These are phyloP conservation scores for Pyrrhoderma noxium DNA, from an alignment of 1,284 basidiomycete species.

Conservation along the genomic window DNA sequence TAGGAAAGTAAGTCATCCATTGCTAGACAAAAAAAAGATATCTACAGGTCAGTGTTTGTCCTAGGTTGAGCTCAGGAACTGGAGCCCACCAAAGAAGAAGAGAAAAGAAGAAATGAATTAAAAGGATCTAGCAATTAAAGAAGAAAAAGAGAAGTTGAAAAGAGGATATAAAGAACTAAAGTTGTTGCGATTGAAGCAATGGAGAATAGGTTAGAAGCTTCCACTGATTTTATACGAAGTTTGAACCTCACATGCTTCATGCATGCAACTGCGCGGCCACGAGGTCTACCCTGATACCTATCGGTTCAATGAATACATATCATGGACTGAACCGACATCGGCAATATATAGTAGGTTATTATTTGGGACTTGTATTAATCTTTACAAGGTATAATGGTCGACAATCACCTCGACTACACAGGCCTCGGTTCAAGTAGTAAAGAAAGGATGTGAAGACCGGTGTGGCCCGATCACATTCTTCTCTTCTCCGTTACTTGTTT, in stretches of 20 bases:
- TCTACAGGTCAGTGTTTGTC: constrained; percentile 10
- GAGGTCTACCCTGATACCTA: too few species aligned
- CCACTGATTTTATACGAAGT: constrained; percentile 4
- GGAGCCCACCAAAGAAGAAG: constrained; percentile 7
- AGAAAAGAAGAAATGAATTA: constrained; percentile 8
- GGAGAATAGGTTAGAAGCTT: background rate
- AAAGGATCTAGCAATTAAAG: constrained; percentile 16
- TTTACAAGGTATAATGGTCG: too few species aligned
- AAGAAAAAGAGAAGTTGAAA: constrained; percentile 11
- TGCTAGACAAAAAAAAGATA: constrained; percentile 6
- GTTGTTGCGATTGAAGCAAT: constrained; percentile 8
- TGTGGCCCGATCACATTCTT: too few species aligned
- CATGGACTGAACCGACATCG: too few species aligned
- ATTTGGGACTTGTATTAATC: too few species aligned
- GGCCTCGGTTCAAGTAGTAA: too few species aligned
- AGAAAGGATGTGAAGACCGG: too few species aligned
- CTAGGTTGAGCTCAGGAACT: background rate
- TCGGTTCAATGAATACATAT: too few species aligned
- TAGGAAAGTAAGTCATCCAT: constrained; percentile 57
- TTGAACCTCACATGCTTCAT: background rate
- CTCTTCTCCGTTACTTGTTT: too few species aligned
- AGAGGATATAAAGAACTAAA: background rate
- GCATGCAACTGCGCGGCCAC: too few species aligned
- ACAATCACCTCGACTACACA: too few species aligned
- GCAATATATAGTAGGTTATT: too few species aligned